Conservation (phyloP, 345 rosid genomes). For the sweet orange (Citrus sinensis) region DVS_A1.0 CM039165.1:16102001-16102500, state of each 20-base stretch:
- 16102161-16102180: constrained; percentile 99
- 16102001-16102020: constrained; percentile 96
- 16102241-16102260: background rate
- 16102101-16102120: background rate
- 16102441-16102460: background rate
- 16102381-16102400: background rate
- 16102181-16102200: constrained; percentile 93
- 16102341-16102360: background rate
- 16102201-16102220: constrained; percentile 88
- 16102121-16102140: constrained; percentile 50
- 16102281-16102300: background rate
- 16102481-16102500: background rate
- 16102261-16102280: background rate
- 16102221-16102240: constrained; percentile 90
- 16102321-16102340: background rate
- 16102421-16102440: background rate
- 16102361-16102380: background rate
- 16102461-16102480: background rate
- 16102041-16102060: constrained; percentile 49
- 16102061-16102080: background rate
- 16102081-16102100: background rate
- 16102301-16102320: background rate
- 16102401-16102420: background rate
- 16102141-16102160: constrained; percentile 84
- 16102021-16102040: constrained; percentile 99